phyloP scores from a whole-genome alignment of 1,139 yeast species.

The Geotrichum candidum region DNA sequence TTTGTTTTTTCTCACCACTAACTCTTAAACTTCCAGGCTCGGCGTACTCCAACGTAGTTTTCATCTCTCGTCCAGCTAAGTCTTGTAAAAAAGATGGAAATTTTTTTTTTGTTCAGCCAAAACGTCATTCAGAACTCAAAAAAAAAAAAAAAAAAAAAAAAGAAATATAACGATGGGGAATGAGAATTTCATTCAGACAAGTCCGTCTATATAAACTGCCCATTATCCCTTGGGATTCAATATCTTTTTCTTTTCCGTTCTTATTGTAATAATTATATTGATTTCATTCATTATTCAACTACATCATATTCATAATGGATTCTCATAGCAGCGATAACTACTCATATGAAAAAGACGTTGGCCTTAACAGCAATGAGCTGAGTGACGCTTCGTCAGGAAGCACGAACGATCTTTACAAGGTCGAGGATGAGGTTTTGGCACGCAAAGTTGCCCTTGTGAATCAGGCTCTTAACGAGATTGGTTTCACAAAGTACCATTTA shows the following conservation, averaged over 20 bases:
- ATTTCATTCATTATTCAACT: neutral
- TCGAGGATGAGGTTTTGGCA: constrained; percentile 22
- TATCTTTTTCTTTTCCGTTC: neutral
- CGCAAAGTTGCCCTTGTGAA: constrained; percentile 26
- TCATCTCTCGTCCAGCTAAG: too few species aligned
- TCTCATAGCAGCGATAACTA: neutral
- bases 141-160: neutral
- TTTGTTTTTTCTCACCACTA: too few species aligned
- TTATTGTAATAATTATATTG: neutral
- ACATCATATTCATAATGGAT: neutral
- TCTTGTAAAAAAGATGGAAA: neutral
- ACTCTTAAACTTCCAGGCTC: too few species aligned
- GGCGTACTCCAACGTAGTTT: too few species aligned
- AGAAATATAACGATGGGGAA: neutral
- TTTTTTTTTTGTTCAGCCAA: neutral
- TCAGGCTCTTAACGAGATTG: constrained; percentile 32
- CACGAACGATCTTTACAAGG: constrained; percentile 18
- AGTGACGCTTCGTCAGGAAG: constrained; percentile 3
- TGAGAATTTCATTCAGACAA: neutral
- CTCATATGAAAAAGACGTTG: constrained; percentile 1
- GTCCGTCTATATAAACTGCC: neutral
- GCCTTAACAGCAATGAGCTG: neutral
- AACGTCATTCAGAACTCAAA: neutral
- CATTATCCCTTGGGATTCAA: neutral
- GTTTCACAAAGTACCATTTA: constrained; percentile 29